Base-by-base conservation (phyloP, 1,284 basidiomycete species). In the Hortiboletus rubellus region DNA sequence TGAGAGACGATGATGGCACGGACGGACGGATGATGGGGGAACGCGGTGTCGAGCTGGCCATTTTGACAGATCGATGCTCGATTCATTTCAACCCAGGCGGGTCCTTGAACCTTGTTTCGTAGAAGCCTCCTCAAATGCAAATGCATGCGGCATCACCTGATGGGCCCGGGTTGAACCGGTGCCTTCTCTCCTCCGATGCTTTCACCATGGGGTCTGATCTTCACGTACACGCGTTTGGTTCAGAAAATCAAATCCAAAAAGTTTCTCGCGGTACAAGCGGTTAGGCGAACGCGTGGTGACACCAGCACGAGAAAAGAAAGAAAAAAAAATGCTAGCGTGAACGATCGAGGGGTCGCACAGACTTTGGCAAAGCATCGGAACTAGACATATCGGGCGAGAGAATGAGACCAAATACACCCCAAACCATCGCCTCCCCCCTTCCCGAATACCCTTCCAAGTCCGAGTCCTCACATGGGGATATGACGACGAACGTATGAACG, bases 191-290 rank as follows among this genome's bases (percentile, higher is more conserved):
- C 5, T 27, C 27, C 27, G 27, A 27, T 27, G 27, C 27, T 27
- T 27, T 27, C 27, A 27, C 27, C 27, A 27, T 27, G 27, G 27
- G 27, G 27, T 27, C 27, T 27, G 53, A 44, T 43, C 12, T 17
- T 62, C 58, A 51, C 43, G 51, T 54, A 66, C 36, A 33, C 42
- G 45, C 10, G 27, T n/a, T 47, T 38, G 22, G 37, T 61, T 65
- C 22, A 37, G 37, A 57, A 61, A 64, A 62, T 66, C 61, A 70
- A 68, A 66, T 66, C 41, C 8, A 14, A 38, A 59, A 55, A 66
- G 61, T 34, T 66, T 68, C 47, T 55, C 58, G 50, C 50, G 33
- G 31, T 33, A 41, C 30, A 37, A 51, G 43, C 18, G 27, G 42
- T 41, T 15, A 43, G 17, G 46, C 7, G 10, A 54, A 6, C 38